Conservation (phyloP, 495 filamentous ascomycete species). For the Elasticomyces elasticus region DNA sequence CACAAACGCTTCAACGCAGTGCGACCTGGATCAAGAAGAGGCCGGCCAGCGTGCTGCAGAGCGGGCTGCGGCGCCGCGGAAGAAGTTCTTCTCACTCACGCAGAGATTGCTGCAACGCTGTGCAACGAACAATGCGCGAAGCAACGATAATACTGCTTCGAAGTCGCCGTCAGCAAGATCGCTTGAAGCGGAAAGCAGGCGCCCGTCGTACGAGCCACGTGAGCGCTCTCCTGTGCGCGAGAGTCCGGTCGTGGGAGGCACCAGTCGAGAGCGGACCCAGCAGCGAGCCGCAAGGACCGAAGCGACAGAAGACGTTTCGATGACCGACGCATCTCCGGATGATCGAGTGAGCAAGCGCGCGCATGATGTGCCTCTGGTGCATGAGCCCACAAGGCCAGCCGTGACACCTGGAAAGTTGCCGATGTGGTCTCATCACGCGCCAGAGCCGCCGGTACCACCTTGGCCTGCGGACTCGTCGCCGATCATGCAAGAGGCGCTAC, state of each 20-base stretch:
- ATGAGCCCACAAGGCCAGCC: neutral
- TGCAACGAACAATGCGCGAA: slow-evolving; percentile 9
- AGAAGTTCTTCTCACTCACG: slow-evolving; percentile 5
- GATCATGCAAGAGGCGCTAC: neutral
- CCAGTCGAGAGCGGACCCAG: neutral
- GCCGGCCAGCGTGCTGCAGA: neutral
- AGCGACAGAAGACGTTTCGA: neutral
- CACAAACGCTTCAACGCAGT: slow-evolving; percentile 10
- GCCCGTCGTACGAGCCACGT: neutral
- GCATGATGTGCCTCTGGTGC: neutral
- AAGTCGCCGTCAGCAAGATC: neutral
- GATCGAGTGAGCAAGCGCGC: neutral
- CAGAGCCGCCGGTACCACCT: slow-evolving; percentile 8
- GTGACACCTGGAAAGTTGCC: neutral
- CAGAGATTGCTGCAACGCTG: slow-evolving; percentile 16
- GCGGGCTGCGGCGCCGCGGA: neutral
- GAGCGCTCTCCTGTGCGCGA: neutral
- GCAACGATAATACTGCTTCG: neutral
- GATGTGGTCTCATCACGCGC: neutral
- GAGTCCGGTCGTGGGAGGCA: neutral
- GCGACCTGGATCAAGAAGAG: slow-evolving; percentile 17
- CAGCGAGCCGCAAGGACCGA: neutral
- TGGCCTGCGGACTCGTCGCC: neutral
- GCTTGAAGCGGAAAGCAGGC: neutral
- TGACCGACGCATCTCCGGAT: neutral